Base-by-base conservation (phyloP, 148 eudicot species). In the Spergularia marina region DNA sequence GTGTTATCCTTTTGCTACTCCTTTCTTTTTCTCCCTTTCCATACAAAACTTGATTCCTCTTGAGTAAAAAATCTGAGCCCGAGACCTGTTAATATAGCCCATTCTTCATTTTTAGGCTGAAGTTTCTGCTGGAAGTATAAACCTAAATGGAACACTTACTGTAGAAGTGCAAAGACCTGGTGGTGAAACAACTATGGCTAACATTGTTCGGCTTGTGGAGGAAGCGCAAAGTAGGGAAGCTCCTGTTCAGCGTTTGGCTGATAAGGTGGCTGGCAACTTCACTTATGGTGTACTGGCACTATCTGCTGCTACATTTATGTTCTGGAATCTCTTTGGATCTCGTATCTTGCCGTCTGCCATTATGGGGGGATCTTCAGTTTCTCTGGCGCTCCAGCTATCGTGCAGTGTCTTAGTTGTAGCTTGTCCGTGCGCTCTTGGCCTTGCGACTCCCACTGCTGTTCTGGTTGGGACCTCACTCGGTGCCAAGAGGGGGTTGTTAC, bases 381-480 rank as follows among this genome's bases (percentile, higher is more conserved):
- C 99, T 44, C 73, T 96, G 74, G 99, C 99, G 23, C 83, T 96
- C 77, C 99, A 96, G 82, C 95, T 96, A 58, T 96, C 99, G 53
- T 96, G 99, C 72, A 96, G 95, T 80, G 98, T 96, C 69, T 83
- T 96, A 89, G 99, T 96, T 77, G 87, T 96, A 58, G 98, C 99
- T 64, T 96, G 99, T 84, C 99, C 99, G 1, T 96, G 99, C 85
- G 99, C 99, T 68, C 92, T 96, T 69, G 99, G 99, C 67, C 89
- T 96, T 71, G 99, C 99, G 70, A 96, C 99, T 65, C 99, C 99
- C 68, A 92, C 99, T 79, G 99, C 99, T 60, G 98, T 96, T 65
- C 87, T 96, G 84, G 99, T 96, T 79, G 99, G 99, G 81, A 96
- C 98, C 76, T 96, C 99, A 53, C 86, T 96, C 51, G 99, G 99